Percentiles rank a stretch among this genome's conserved stretches.
Evolutionary conservation across 768 basidiomycete genomes (phyloP).

Genomic region (Suillus plorans): DNA sequence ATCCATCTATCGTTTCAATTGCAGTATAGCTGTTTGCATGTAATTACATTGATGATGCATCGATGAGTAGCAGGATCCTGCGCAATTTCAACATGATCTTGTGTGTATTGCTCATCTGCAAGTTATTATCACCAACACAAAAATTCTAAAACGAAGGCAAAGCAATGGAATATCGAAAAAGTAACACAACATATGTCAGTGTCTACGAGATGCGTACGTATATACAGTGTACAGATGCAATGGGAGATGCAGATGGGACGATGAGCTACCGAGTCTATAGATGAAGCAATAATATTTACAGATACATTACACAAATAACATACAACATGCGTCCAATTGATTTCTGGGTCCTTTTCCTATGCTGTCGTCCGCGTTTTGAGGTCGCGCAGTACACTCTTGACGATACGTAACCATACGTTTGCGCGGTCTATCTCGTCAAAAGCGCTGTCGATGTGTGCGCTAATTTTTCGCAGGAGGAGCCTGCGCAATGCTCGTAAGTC

Average conservation of each 20-base stretch:
- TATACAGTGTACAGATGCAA: slow-evolving; percentile 3
- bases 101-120: neutral
- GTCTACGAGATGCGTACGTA: slow-evolving; percentile 6
- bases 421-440: slow-evolving; percentile 65
- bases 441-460: slow-evolving; percentile 52
- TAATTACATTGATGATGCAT: neutral
- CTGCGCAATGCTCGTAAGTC: slow-evolving; percentile 62
- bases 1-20: neutral
- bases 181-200: neutral
- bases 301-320: slow-evolving; percentile 11
- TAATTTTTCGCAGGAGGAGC: slow-evolving; percentile 65
- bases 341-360: neutral
- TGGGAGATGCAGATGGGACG: neutral
- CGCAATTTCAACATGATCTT: neutral
- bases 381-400: slow-evolving; percentile 62
- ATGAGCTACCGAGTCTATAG: slow-evolving; percentile 6
- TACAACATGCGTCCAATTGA: slow-evolving; percentile 1
- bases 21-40: neutral
- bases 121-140: neutral
- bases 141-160: neutral
- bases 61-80: neutral
- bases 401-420: slow-evolving; percentile 58
- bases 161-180: neutral
- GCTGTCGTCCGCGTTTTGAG: slow-evolving; percentile 35
- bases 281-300: slow-evolving; percentile 12